Evolutionary conservation across 2,329 filamentous ascomycete species (phyloP).

Genomic region (Aspergillus tanneri): DNA sequence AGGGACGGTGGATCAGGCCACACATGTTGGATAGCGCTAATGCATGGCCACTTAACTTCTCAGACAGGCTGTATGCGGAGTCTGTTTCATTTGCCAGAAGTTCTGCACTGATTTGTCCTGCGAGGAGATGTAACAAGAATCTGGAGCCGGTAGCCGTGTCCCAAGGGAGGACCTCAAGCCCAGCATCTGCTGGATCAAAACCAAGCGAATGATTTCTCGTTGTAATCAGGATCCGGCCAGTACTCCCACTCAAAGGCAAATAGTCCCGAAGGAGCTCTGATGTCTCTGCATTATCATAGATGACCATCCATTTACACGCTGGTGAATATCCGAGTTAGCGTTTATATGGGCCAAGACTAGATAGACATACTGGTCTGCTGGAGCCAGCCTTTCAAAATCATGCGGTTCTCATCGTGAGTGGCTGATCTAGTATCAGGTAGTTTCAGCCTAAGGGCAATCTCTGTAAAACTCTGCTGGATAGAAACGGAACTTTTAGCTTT

Average conservation of each 20-base stretch:
- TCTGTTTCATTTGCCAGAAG: constrained; percentile 1
- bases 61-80: constrained; percentile 1
- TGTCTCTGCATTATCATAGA: constrained; percentile 6
- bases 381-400: constrained; percentile 3
- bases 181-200: constrained; percentile 1
- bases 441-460: constrained; percentile 6
- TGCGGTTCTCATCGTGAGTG: constrained; percentile 1
- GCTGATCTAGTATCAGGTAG: constrained; percentile 1
- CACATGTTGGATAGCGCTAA: constrained; percentile 6
- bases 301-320: constrained; percentile 4
- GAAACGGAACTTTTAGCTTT: constrained; percentile 1
- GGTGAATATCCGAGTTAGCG: too few species aligned
- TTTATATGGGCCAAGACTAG: too few species aligned
- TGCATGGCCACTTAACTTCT: constrained; percentile 2
- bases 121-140: constrained; percentile 4
- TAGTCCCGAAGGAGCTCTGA: background rate
- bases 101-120: constrained; percentile 1
- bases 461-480: constrained; percentile 6
- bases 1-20: constrained; percentile 5
- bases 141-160: constrained; percentile 3
- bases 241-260: constrained; percentile 1
- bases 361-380: constrained; percentile 3
- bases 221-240: background rate
- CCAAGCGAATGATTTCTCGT: constrained; percentile 4
- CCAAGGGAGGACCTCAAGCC: constrained; percentile 3